These are phyloP conservation scores for Pichia phayaonensis DNA, from an alignment of 805 yeast species.

Conservation along the genomic window DNA sequence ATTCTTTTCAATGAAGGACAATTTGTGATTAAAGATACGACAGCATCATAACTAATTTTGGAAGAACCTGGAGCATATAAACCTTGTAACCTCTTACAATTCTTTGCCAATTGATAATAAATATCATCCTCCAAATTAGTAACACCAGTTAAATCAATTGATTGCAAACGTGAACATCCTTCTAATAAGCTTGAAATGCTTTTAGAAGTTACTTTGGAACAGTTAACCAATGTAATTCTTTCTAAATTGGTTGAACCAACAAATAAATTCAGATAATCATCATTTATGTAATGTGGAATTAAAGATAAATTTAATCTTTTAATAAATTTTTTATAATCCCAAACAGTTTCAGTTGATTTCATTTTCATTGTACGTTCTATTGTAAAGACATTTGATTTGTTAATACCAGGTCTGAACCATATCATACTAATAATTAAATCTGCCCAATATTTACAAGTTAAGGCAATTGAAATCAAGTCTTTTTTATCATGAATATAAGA, in stretches of 20 bases:
- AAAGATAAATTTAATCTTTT: constrained; percentile 75
- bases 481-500: constrained; percentile 52
- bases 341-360: constrained; percentile 42
- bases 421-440: constrained; percentile 66
- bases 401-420: constrained; percentile 82
- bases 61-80: constrained; percentile 82
- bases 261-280: constrained; percentile 52
- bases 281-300: constrained; percentile 61
- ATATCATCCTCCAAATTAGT: constrained; percentile 62
- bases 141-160: constrained; percentile 82
- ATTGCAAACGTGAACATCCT: constrained; percentile 66
- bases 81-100: constrained; percentile 79
- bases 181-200: constrained; percentile 57
- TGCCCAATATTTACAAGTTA: constrained; percentile 79
- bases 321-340: constrained; percentile 62
- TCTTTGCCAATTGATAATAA: constrained; percentile 54
- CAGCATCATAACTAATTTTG: constrained; percentile 57
- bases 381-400: constrained; percentile 40
- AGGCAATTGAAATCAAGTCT: constrained; percentile 52
- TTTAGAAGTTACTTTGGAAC: constrained; percentile 51
- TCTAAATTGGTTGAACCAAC: constrained; percentile 71
- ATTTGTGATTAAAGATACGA: constrained; percentile 45
- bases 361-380: constrained; percentile 49
- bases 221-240: constrained; percentile 77
- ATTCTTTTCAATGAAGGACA: constrained; percentile 78